phyloP scores from a whole-genome alignment of 73 alveolate genomes.

The Symbiodinium natans region DNA sequence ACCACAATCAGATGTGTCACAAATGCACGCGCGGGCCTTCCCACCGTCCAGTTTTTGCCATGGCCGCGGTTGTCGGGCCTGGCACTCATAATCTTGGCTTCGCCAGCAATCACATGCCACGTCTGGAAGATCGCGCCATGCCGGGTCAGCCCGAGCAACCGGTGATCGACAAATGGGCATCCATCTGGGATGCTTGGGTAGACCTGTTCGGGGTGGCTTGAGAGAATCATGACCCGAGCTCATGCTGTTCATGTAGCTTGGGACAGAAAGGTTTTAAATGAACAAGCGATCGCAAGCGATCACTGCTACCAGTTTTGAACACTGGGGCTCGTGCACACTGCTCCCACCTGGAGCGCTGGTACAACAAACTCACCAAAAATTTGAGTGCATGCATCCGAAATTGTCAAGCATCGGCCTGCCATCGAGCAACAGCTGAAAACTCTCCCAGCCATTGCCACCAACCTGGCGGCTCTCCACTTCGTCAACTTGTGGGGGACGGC shows the following conservation, averaged over 20 bases:
- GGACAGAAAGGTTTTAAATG: too few relatives aligned
- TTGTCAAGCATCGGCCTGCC: conserved; percentile 9
- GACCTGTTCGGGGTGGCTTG: conserved; percentile 21
- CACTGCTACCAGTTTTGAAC: too few relatives aligned
- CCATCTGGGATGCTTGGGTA: conserved; percentile 77
- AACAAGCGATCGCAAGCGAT: too few relatives aligned
- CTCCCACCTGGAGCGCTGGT: conserved; percentile 54
- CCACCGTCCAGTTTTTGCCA: conserved; percentile 91
- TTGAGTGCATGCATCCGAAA: too few relatives aligned
- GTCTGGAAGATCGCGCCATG: background rate
- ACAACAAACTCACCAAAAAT: too few relatives aligned
- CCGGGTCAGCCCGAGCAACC: conserved; percentile 27
- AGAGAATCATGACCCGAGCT: too few relatives aligned
- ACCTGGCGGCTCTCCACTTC: conserved; percentile 18
- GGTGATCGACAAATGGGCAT: conserved; percentile 43
- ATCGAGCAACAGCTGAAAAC: conserved; percentile 70
- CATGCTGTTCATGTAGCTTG: too few relatives aligned
- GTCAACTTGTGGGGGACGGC: background rate
- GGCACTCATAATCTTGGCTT: conserved; percentile 18
- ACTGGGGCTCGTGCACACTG: conserved; percentile 41
- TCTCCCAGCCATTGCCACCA: conserved; percentile 74
- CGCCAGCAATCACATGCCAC: background rate
- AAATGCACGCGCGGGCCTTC: conserved; percentile 18
- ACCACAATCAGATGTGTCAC: background rate
- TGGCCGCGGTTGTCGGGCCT: conserved; percentile 88